These are phyloP conservation scores for Kalanchoe fedtschenkoi DNA, from an alignment of 164 flowering plant species.

Conservation along the genomic window DNA sequence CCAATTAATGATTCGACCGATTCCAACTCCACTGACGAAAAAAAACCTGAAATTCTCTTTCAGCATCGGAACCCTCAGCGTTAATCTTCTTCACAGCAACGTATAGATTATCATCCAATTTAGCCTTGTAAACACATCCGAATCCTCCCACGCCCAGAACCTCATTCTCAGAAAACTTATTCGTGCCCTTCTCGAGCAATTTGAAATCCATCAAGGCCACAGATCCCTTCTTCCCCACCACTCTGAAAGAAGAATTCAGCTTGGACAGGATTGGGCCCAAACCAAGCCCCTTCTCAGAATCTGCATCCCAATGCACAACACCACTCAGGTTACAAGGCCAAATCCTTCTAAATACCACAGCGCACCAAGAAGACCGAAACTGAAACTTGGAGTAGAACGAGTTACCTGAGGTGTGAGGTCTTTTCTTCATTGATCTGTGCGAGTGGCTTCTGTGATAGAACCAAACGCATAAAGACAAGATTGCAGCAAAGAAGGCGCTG, in stretches of 20 bases:
- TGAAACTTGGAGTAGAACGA: neutral
- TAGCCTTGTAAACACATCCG: slow-evolving; percentile 65
- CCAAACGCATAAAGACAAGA: neutral
- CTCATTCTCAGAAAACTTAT: slow-evolving; percentile 49
- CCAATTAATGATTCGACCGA: neutral
- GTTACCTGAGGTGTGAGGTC: neutral
- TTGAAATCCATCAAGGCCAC: slow-evolving; percentile 49
- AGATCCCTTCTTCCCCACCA: slow-evolving; percentile 39
- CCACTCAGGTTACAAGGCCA: no score
- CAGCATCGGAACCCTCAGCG: slow-evolving; percentile 33
- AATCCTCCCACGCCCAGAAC: slow-evolving; percentile 60
- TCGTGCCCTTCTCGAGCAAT: slow-evolving; percentile 60
- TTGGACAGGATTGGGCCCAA: slow-evolving; percentile 28
- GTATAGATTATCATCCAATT: slow-evolving; percentile 32
- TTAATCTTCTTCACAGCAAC: slow-evolving; percentile 71
- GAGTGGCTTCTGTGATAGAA: neutral
- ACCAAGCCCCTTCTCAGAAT: slow-evolving; percentile 28
- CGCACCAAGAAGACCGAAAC: neutral
- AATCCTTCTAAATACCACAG: neutral
- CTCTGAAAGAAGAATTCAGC: slow-evolving; percentile 39
- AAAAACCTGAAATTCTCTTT: slow-evolving; percentile 61
- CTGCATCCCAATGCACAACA: slow-evolving; percentile 19
- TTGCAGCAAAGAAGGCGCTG: neutral
- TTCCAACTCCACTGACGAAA: neutral
- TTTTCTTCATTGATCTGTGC: neutral